phyloP scores from a whole-genome alignment of 495 filamentous ascomycete genomes.

The Massariosphaeria phaeospora region DNA sequence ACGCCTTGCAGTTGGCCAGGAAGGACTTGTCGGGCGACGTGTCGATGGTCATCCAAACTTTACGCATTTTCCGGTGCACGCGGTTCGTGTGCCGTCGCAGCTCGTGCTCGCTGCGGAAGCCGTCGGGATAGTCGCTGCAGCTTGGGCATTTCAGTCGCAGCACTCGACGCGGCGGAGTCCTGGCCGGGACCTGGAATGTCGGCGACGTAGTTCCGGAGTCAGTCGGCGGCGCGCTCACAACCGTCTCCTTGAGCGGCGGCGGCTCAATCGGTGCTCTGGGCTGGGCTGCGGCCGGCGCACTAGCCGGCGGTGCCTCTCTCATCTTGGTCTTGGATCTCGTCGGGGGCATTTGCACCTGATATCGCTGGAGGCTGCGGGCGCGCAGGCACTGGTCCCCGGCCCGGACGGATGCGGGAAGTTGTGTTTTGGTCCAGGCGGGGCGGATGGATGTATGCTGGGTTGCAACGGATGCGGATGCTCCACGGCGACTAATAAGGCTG shows the following conservation, averaged over 20 bases:
- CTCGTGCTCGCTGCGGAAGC: conserved; percentile 34
- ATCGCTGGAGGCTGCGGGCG: conserved; percentile 6
- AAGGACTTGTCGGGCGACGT: conserved; percentile 30
- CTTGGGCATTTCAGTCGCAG: conserved; percentile 26
- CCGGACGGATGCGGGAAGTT: conserved; percentile 14
- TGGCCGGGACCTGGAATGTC: conserved; percentile 20
- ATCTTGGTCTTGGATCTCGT: conserved; percentile 26
- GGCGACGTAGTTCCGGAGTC: conserved; percentile 27
- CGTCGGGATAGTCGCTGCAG: conserved; percentile 33
- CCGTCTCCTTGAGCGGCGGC: conserved; percentile 15
- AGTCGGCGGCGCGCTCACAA: conserved; percentile 16
- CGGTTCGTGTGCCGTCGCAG: conserved; percentile 31
- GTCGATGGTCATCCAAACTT: conserved; percentile 34
- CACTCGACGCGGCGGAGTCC: conserved; percentile 20
- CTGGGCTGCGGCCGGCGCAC: conserved; percentile 22
- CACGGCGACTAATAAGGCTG: conserved; percentile 1
- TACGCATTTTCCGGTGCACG: conserved; percentile 29
- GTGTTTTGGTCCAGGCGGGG: conserved; percentile 18
- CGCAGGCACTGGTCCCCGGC: conserved; percentile 1
- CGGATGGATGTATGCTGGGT: too few relatives aligned
- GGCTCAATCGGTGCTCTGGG: conserved; percentile 11
- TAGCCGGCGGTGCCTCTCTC: conserved; percentile 17
- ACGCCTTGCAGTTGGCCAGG: conserved; percentile 32
- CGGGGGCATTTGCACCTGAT: conserved; percentile 13
- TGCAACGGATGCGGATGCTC: too few relatives aligned